Evolutionary conservation across 129 eudicot species (phyloP), one percentile per base, ranked within the genome.

Genomic region (Artemisia annua): DNA sequence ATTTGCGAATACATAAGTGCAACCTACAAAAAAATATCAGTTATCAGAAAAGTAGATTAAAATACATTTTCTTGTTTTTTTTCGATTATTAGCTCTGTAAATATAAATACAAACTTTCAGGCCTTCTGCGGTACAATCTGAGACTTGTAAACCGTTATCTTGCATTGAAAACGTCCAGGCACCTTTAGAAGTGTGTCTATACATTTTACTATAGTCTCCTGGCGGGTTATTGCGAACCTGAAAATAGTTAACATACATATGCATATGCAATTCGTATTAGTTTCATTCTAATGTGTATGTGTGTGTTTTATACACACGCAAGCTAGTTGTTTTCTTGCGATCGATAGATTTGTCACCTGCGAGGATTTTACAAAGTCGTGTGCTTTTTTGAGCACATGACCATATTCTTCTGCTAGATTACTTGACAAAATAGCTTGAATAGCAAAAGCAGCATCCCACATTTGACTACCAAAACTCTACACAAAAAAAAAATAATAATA

Each of bases 71-170:
- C 5, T 32, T 32, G 7, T 32, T 32, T 32, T 32, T 32, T 32
- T 32, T 32, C 5, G 7, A 32, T 32, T 4, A 32, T 4, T 32
- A 32, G 39, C 39, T 32, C 5, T 4, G 7, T 4, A 32, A 32
- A 32, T 4, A 5, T 4, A 5, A 32, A 5, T 32, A 32, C 39
- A 32, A 32, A 35, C 43, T 35, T 35, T 35, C 43, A 35, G 1
- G 43, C 7, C 43, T 35, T 35, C 8, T 35, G 43, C 7, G 43
- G 43, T 35, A 35, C 43, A 35, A 35, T 35, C 43, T 35, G 43
- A 85, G n/a, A 83, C 97, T 75, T 71, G 87, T 94, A 81, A 90
- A 22, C 94, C 94, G 0, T 87, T 87, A 50, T 85, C 91, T 74
- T 74, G 79, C 13, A 72, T 83, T 6, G 94, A 83, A 72, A 87